phyloP scores from a whole-genome alignment of 2,329 filamentous ascomycete genomes.

The Clarireedia hainanense region DNA sequence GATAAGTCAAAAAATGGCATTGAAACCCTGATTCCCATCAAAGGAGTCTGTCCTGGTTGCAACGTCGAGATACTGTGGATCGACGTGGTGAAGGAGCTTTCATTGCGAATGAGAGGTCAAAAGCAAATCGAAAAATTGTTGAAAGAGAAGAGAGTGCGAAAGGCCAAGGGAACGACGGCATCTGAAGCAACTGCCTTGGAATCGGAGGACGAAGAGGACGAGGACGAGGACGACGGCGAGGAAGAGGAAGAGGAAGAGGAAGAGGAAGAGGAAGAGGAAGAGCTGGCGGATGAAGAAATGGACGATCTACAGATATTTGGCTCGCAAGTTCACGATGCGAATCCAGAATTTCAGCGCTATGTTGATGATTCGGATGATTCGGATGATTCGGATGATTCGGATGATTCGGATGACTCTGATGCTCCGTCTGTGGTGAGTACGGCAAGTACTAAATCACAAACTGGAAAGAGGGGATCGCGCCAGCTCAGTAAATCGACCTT shows the following conservation, averaged over 20 bases:
- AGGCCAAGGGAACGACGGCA: constrained; percentile 12
- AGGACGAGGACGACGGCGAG: not conserved
- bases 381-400: constrained; percentile 9
- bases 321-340: too few relatives aligned
- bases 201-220: not conserved
- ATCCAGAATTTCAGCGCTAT: too few relatives aligned
- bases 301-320: not conserved
- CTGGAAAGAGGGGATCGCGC: not conserved
- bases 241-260: not conserved
- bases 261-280: not conserved
- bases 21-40: constrained; percentile 51
- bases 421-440: constrained; percentile 16
- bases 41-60: constrained; percentile 67
- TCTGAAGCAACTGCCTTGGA: constrained; percentile 15
- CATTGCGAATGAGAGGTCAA: constrained; percentile 59
- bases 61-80: constrained; percentile 57
- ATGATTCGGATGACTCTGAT: constrained; percentile 15
- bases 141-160: constrained; percentile 34
- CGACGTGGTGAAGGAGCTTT: constrained; percentile 76
- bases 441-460: constrained; percentile 6
- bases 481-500: constrained; percentile 4
- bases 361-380: constrained; percentile 16
- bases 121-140: constrained; percentile 65
- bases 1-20: not conserved
- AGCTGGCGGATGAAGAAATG: not conserved